Percentiles rank a stretch among this genome's conserved stretches.
These are phyloP conservation scores for Dichomitus squalens DNA, from an alignment of 1,284 basidiomycete species.

Conservation along the genomic window DNA sequence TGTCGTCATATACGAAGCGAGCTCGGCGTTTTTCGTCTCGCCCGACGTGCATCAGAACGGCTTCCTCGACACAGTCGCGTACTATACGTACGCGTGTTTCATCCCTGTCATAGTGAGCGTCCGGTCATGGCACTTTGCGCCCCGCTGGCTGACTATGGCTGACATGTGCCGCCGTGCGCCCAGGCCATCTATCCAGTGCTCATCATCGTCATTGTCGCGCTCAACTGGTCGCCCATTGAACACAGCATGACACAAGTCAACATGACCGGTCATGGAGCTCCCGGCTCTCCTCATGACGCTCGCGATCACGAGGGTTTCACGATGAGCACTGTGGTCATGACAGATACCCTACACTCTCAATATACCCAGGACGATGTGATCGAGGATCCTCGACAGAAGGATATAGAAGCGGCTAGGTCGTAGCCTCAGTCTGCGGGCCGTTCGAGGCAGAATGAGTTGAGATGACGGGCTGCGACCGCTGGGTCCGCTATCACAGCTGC, in stretches of 20 bases:
- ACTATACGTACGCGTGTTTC: neutral
- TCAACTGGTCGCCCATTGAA: neutral
- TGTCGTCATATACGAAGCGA: neutral
- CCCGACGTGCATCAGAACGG: neutral
- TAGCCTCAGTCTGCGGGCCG: no score
- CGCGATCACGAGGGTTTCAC: neutral
- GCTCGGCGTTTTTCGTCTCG: neutral
- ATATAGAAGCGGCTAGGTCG: no score
- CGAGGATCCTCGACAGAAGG: no score
- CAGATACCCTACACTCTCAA: neutral
- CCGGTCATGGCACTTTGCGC: neutral
- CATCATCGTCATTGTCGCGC: slow-evolving; percentile 1
- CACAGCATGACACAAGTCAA: neutral
- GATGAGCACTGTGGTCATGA: neutral
- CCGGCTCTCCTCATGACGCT: neutral
- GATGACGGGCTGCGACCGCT: no score
- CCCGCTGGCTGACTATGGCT: neutral
- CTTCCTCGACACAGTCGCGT: neutral
- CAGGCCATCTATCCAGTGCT: neutral
- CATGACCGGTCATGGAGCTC: neutral
- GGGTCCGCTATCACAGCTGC: no score
- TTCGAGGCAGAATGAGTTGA: no score
- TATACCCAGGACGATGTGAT: no score
- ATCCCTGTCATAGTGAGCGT: neutral
- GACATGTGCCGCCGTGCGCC: neutral